Evolutionary conservation across 331 rosid species (phyloP), one percentile per base, ranked within the genome.

Genomic region (Acacia concinna): DNA sequence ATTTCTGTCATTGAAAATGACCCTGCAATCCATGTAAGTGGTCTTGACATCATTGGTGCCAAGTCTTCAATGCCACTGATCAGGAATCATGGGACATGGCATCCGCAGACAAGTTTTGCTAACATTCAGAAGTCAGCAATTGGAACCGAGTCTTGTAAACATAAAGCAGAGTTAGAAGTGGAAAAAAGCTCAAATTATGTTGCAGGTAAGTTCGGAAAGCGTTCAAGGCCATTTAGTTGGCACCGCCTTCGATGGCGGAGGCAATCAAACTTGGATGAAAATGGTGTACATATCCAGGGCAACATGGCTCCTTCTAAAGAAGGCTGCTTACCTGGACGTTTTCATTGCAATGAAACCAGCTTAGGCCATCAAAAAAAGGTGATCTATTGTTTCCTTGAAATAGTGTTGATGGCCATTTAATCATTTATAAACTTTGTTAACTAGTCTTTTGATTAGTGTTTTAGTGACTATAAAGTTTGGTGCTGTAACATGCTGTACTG

Each of bases 221-320:
- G 83, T 46, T 70, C 84, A 64, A 91, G 98, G 85, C 96, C 91
- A 41, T 90, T 81, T 84, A 68, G 89, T 31, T 92, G 94, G 97
- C 97, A 89, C 78, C 91, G 97, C 49, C 74, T 10, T 67, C 87
- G 84, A 87, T 85, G 83, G 75, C 84, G 59, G 79, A 90, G 83
- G 73, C 89, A 56, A 32, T 77, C 85, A 79, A 70, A 68, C 27
- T 12, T 17, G 78, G 86, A 84, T 68, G 91, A 76, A 57, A 76
- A 52, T 37, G 57, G 69, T 68, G 51, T 40, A 21, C 73, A 70
- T 72, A 70, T 27, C 30, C 81, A 77, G 49, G 32, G 47, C 73
- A 78, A 63, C 62, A 34, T 69, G 52, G 56, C 32, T 80, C 47
- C 75, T 20, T 52, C 57, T 38, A 28, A 52, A 57, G 76, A 76